Evolutionary conservation across 345 rosid genomes (phyloP), one percentile per base, ranked within the genome.

Genomic region (Arabidopsis thaliana): DNA sequence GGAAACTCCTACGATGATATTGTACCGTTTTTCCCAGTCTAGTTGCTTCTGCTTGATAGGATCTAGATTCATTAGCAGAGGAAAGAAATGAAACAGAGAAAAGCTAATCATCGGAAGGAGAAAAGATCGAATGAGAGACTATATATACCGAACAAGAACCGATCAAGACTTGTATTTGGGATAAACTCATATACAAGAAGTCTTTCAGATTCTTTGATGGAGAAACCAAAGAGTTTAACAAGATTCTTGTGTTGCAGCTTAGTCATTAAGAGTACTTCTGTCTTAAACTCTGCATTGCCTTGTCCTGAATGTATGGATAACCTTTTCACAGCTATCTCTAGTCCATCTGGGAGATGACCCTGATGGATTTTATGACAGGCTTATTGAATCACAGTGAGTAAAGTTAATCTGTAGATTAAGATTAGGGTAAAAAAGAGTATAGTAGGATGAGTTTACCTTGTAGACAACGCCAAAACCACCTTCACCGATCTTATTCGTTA

Each of bases 221-320:
- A 78, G 74, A 72, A 78, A 6, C 81, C 78, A 20, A 78, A 56
- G 37, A 78, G 78, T 36, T 75, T 73, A 53, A 82, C 78, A 59
- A 82, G 75, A 70, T 87, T 83, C 66, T 80, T 78, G 62, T 87
- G 88, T 33, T 87, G 84, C 23, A 87, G 82, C 67, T 59, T 83
- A 41, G 83, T 81, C 56, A 84, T 79, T 64, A 84, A 50, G 7
- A 78, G 36, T 7, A 82, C 77, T 74, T 85, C 85, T 24, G 82
- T 85, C 72, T 82, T 82, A 53, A 87, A 83, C 78, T 87, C 84
- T 6, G 41, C 6, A 28, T 52, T 74, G 44, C 86, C 87, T 65
- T 85, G 88, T 14, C 52, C 61, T 14, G 84, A 85, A 57, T 56
- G 34, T 59, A 6, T 69, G 0, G 85, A 72, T 4, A 85, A 76